Conservation (phyloP, 176 grass and related monocot species). For the Saccharum officinarum region DNA sequence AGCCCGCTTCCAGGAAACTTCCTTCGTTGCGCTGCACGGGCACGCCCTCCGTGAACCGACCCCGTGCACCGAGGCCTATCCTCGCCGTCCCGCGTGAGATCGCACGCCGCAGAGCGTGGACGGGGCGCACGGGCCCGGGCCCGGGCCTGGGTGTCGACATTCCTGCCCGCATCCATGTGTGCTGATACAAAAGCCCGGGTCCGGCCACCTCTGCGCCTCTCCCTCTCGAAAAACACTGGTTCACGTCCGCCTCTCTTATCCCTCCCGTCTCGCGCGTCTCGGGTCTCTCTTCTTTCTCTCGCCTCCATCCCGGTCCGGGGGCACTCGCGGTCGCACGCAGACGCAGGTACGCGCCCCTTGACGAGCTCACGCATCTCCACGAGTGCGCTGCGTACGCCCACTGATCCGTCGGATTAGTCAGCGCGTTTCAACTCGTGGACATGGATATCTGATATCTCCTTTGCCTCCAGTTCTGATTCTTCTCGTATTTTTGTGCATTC, state of each 20-base stretch:
- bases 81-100: not conserved
- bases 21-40: too few relatives aligned
- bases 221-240: conserved; percentile 17
- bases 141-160: conserved; percentile 40
- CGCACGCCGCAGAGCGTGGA: not conserved
- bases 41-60: not conserved
- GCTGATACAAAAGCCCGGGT: not conserved
- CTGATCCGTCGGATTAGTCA: not conserved
- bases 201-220: conserved; percentile 31
- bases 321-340: conserved; percentile 10
- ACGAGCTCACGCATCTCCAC: conserved; percentile 20
- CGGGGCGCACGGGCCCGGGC: not conserved
- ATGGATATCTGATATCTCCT: not conserved
- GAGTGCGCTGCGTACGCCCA: not conserved
- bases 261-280: not conserved
- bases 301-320: not conserved
- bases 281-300: not conserved
- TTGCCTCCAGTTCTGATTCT: not conserved
- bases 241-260: conserved; percentile 27
- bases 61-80: not conserved
- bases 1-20: conserved; percentile 9
- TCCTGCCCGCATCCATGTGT: not conserved
- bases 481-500: conserved; percentile 6
- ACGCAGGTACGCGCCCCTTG: conserved; percentile 36
- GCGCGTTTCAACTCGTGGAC: not conserved